Base-by-base conservation (phyloP, 116 monocot species). In the Cymodocea nodosa region DNA sequence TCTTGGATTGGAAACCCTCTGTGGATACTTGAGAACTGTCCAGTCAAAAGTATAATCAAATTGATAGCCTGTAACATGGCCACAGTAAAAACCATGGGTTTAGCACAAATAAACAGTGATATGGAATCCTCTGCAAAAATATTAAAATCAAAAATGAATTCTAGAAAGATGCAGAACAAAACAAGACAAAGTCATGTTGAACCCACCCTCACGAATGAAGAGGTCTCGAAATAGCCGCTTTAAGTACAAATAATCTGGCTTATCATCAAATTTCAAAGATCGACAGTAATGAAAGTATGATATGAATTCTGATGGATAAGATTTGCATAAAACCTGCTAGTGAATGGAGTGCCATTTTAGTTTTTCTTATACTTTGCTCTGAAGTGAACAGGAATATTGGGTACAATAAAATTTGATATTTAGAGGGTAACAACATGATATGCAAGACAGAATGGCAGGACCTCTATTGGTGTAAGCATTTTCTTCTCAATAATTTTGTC, bases 401-500 rank as follows among this genome's bases (percentile, higher is more conserved):
- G 17, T n/a, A 54, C 10, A 54, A 16, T 4, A 12, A 0, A 54
- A 16, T 54, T 54, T 44, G 11, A 44, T 44, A 44, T 11, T 44
- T 44, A 36, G 35, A 35, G 60, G 4, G 34, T 60, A 16, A 35
- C 19, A 63, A 19, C 20, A 44, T 3, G 48, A 48, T 15, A 19
- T 17, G 23, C 20, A 18, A 19, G 23, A 63, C 48, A 48, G 23
- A 48, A 19, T n/a, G 54, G 72, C 15, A 74, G 35, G 73, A 93
- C 93, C 88, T 93, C 93, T 56, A 87, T 77, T 68, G 92, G 81
- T 77, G 89, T 88, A 23, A 88, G 77, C 88, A 85, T 85, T 88
- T 93, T 93, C 93, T 93, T 88, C 75, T 93, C 93, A 68, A 88
- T 93, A 68, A 93, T 93, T 60, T 80, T 93, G 56, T 93, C 93